Evolutionary conservation across 495 filamentous ascomycete genomes (phyloP).

Genomic region (Podospora pseudocomata): DNA sequence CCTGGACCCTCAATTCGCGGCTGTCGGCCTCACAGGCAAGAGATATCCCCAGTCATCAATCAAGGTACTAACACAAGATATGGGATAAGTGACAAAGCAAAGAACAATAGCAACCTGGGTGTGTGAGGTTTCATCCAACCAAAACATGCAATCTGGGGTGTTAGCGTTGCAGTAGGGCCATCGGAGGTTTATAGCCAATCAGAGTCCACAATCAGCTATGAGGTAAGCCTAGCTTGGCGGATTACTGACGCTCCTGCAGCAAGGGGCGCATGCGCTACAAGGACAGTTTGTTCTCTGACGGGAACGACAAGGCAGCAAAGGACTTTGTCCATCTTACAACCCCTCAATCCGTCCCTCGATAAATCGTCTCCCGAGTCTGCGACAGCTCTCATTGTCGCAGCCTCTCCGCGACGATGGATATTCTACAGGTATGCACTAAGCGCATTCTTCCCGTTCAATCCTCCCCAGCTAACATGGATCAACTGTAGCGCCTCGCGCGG

Average conservation of each 20-base stretch:
- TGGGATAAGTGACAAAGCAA: neutral
- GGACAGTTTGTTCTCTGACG: constrained; percentile 23
- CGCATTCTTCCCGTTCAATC: neutral
- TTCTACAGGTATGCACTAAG: constrained; percentile 46
- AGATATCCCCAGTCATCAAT: neutral
- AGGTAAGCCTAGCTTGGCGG: constrained; percentile 8
- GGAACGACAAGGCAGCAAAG: neutral
- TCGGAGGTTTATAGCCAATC: constrained; percentile 16
- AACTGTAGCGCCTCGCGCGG: constrained; percentile 70
- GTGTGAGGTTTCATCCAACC: neutral
- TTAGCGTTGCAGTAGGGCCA: neutral
- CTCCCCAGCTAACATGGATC: constrained; percentile 9
- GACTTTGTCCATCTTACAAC: constrained; percentile 14
- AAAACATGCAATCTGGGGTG: neutral
- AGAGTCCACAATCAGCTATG: neutral
- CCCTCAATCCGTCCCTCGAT: constrained; percentile 17
- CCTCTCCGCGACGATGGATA: constrained; percentile 40
- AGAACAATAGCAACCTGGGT: too few relatives aligned
- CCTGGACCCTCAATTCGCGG: neutral
- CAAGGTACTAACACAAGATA: neutral
- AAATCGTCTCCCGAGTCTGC: constrained; percentile 13
- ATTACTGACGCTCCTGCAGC: neutral
- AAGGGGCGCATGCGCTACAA: constrained; percentile 2
- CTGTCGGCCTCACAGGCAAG: neutral
- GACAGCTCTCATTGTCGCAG: constrained; percentile 20